Percentiles rank a stretch among this genome's conserved stretches.
Conservation (phyloP, 2,329 filamentous ascomycete species). For the Plectosphaerella cucumerina region DNA sequence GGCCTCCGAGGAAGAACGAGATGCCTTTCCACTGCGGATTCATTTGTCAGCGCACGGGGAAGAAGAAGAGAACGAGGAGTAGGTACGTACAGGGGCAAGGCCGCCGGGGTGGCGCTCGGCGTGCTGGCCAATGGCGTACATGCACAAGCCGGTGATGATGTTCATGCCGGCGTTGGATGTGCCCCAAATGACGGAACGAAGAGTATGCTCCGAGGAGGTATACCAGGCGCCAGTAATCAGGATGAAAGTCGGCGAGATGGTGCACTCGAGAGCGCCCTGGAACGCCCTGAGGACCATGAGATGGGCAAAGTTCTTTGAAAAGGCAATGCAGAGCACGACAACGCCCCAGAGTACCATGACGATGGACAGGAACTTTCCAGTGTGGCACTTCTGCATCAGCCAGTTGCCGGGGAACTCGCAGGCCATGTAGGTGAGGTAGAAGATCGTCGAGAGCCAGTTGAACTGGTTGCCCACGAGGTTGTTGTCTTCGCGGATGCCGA, state of each 20-base stretch:
- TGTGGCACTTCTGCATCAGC: constrained; percentile 27
- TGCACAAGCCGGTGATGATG: constrained; percentile 23
- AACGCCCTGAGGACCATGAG: constrained; percentile 23
- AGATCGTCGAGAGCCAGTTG: constrained; percentile 23
- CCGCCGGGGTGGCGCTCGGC: constrained; percentile 16
- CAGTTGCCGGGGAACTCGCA: constrained; percentile 23
- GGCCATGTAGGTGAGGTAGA: constrained; percentile 23
- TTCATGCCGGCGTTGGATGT: constrained; percentile 26
- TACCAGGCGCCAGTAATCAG: constrained; percentile 27
- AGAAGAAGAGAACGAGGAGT: not conserved
- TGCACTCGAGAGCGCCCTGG: constrained; percentile 24
- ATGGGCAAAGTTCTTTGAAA: constrained; percentile 22
- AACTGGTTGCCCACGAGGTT: constrained; percentile 22
- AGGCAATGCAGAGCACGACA: constrained; percentile 22
- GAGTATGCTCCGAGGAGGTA: constrained; percentile 22
- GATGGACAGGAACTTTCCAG: constrained; percentile 26
- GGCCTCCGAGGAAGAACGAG: constrained; percentile 21
- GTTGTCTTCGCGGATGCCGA: constrained; percentile 23
- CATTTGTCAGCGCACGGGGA: not conserved
- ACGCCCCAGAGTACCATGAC: constrained; percentile 28
- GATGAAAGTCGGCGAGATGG: constrained; percentile 23
- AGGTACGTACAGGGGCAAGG: constrained; percentile 13
- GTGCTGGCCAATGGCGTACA: constrained; percentile 19
- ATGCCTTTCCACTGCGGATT: constrained; percentile 19
- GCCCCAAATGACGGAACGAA: constrained; percentile 25